Conservation (phyloP, 257 asterid genomes). For the Striga asiatica region DNA sequence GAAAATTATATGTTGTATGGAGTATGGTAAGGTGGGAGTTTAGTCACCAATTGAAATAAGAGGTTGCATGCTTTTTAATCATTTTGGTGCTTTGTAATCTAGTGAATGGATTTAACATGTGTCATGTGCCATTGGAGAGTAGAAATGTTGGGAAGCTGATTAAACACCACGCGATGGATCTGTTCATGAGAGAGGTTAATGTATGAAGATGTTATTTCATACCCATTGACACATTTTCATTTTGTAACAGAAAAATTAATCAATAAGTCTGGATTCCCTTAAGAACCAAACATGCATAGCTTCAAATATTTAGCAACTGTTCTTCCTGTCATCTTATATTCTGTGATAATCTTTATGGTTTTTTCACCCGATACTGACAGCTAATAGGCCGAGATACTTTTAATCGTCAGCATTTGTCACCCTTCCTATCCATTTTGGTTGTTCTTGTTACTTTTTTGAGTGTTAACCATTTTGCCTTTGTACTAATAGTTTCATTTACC, state of each 20-base stretch:
- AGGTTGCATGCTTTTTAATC: background rate
- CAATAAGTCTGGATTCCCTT: background rate
- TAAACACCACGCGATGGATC: slow-evolving; percentile 1
- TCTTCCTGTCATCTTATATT: background rate
- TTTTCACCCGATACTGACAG: background rate
- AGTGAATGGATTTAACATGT: no score
- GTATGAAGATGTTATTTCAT: no score
- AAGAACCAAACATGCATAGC: background rate
- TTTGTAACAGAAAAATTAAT: no score
- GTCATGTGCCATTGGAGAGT: background rate
- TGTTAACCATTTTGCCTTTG: background rate
- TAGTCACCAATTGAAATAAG: background rate
- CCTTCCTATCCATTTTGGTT: background rate
- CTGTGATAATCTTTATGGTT: background rate
- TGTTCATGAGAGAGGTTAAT: background rate
- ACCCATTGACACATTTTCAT: no score
- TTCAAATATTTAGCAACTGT: slow-evolving; percentile 1
- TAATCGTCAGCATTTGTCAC: background rate
- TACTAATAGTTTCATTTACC: background rate
- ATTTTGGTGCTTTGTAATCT: no score
- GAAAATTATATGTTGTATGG: background rate
- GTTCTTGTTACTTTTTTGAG: background rate
- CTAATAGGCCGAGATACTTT: background rate
- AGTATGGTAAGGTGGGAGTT: slow-evolving; percentile 1
- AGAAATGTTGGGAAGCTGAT: slow-evolving; percentile 1